Percentiles rank a stretch among this genome's conserved stretches.
phyloP scores from a whole-genome alignment of 116 monocot species.

The Trichopus zeylanicus region DNA sequence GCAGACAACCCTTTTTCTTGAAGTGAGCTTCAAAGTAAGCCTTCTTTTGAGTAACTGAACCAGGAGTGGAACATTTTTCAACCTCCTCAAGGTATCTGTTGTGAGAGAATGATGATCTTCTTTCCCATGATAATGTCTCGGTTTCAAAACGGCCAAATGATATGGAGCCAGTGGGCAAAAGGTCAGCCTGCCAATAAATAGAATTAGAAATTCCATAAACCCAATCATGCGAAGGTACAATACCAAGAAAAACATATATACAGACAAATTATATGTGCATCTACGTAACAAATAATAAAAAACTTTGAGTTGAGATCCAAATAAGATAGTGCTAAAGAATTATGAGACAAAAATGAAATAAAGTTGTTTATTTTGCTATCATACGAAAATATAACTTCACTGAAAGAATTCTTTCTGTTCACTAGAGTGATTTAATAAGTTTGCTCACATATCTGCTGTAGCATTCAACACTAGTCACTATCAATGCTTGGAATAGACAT shows the following conservation, averaged over 20 bases:
- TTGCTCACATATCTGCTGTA: too few relatives aligned
- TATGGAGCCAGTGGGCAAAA: constrained; percentile 41
- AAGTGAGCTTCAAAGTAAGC: constrained; percentile 78
- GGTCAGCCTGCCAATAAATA: constrained; percentile 36
- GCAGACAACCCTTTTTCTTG: constrained; percentile 43
- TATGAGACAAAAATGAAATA: too few relatives aligned
- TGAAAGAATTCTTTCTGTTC: too few relatives aligned
- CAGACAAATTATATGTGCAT: too few relatives aligned
- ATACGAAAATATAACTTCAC: too few relatives aligned
- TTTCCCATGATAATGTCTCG: constrained; percentile 70
- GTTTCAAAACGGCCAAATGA: constrained; percentile 76
- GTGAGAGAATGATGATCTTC: constrained; percentile 71
- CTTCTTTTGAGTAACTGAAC: constrained; percentile 73
- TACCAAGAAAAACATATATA: neutral
- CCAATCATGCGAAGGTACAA: neutral
- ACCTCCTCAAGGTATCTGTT: constrained; percentile 79
- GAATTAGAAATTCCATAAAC: neutral
- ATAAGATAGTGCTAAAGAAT: too few relatives aligned
- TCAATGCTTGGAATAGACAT: too few relatives aligned
- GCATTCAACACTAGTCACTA: too few relatives aligned
- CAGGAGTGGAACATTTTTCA: constrained; percentile 62
- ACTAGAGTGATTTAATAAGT: too few relatives aligned
- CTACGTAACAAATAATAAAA: neutral
- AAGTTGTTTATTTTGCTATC: too few relatives aligned
- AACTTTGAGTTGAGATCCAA: too few relatives aligned